Evolutionary conservation across 2,329 filamentous ascomycete genomes (phyloP).

Genomic region (Atkinsonella hypoxylon): DNA sequence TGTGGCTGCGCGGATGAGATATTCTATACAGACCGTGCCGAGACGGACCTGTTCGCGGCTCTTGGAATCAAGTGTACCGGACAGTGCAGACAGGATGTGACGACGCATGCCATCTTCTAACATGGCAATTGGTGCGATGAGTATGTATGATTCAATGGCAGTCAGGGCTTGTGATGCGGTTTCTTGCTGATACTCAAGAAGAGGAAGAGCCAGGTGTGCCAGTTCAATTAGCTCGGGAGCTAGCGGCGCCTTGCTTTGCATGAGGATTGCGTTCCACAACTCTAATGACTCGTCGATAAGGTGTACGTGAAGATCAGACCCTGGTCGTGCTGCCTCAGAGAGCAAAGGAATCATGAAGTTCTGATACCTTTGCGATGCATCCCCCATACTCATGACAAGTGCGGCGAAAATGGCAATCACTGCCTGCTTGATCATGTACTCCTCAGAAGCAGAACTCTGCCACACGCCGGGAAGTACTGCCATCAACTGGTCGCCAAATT

Average conservation of each 20-base stretch:
- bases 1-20: conserved; percentile 51
- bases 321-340: conserved; percentile 62
- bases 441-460: conserved; percentile 67
- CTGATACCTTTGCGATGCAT: conserved; percentile 67
- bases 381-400: conserved; percentile 75
- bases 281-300: conserved; percentile 87
- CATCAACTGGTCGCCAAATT: conserved; percentile 71
- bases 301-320: conserved; percentile 64
- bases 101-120: conserved; percentile 43
- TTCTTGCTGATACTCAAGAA: conserved; percentile 55
- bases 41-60: conserved; percentile 47
- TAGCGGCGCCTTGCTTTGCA: conserved; percentile 50
- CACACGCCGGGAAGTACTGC: conserved; percentile 69
- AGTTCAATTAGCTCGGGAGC: conserved; percentile 51
- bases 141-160: conserved; percentile 58
- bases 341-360: conserved; percentile 72
- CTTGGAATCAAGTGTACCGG: conserved; percentile 35
- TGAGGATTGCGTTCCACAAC: conserved; percentile 68
- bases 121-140: conserved; percentile 57
- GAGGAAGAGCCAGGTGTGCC: conserved; percentile 48
- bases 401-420: conserved; percentile 78
- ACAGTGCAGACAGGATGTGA: conserved; percentile 37
- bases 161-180: conserved; percentile 49
- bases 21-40: conserved; percentile 50
- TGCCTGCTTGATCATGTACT: conserved; percentile 87